Conservation (phyloP, 305 asterid genomes). For the Fraxinus sp. region DNA sequence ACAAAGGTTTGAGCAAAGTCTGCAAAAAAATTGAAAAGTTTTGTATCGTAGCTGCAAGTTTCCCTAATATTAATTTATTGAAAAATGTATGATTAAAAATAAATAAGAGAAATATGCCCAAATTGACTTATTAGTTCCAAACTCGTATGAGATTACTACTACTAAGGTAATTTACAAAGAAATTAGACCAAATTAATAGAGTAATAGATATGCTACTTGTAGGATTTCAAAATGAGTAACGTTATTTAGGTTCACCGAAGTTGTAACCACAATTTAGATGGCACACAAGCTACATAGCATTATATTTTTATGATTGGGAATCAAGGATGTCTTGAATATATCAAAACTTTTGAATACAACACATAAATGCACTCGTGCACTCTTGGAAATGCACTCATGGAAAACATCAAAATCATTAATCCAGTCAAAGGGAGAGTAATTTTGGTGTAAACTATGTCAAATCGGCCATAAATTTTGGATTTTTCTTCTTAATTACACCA, state of each 20-base stretch:
- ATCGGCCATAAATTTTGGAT: background rate
- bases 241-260: too few species aligned
- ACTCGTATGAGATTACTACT: too few species aligned
- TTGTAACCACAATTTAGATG: too few species aligned
- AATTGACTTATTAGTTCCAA: too few species aligned
- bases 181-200: background rate
- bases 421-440: background rate
- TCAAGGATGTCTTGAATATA: conserved; percentile 40
- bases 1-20: too few species aligned
- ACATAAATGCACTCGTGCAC: background rate
- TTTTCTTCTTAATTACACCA: background rate
- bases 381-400: background rate
- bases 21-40: too few species aligned
- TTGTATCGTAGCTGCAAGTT: too few species aligned
- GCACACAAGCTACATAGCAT: too few species aligned
- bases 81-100: too few species aligned
- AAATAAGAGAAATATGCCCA: too few species aligned
- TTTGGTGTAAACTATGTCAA: background rate
- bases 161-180: background rate
- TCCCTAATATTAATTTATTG: too few species aligned
- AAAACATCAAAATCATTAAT: background rate
- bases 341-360: conserved; percentile 31
- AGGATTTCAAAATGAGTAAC: too few species aligned
- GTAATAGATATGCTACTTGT: background rate
- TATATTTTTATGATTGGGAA: conserved; percentile 17